A percentile compares a stretch with the other conserved stretches of the same genome.
These are phyloP conservation scores for Clonostachys solani DNA, from an alignment of 2,329 filamentous ascomycete genomes.

Conservation along the genomic window DNA sequence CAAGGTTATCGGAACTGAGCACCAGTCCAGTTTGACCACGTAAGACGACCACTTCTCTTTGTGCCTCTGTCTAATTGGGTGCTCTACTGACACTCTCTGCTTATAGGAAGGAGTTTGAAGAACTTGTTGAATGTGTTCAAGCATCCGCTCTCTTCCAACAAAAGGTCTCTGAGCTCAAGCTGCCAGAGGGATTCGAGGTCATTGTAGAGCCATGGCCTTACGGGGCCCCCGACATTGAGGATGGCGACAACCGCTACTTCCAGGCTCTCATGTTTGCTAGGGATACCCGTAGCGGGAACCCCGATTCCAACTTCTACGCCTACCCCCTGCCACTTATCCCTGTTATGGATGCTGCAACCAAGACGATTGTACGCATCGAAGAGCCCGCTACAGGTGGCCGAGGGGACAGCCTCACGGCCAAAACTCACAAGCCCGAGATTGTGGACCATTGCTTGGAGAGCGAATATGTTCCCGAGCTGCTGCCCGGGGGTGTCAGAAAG, in stretches of 20 bases:
- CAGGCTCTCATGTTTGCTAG: conserved; percentile 24
- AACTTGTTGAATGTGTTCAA: conserved; percentile 21
- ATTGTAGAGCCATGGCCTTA: conserved; percentile 26
- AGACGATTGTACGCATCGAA: conserved; percentile 24
- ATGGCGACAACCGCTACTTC: conserved; percentile 22
- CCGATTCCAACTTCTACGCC: conserved; percentile 51
- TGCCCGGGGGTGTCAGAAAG: conserved; percentile 31
- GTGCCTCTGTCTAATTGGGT: conserved; percentile 2
- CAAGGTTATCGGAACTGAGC: conserved; percentile 16
- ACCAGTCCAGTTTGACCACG: conserved; percentile 21
- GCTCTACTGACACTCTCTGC: neutral
- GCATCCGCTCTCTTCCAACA: conserved; percentile 20
- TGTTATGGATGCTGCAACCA: conserved; percentile 25
- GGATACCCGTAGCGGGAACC: conserved; percentile 24
- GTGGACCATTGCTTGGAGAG: conserved; percentile 21
- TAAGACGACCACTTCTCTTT: conserved; percentile 1
- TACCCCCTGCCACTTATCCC: conserved; percentile 47
- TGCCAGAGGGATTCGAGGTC: conserved; percentile 20
- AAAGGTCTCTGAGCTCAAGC: conserved; percentile 17
- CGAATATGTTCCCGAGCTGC: conserved; percentile 37
- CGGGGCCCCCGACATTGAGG: conserved; percentile 17
- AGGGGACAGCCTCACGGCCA: conserved; percentile 13
- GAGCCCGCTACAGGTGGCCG: conserved; percentile 24
- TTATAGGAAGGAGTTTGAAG: conserved; percentile 24
- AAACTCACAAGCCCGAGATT: conserved; percentile 35